Percentiles rank a stretch among this genome's conserved stretches.
phyloP scores from a whole-genome alignment of 306 rosid species.

The Castanea sativa region DNA sequence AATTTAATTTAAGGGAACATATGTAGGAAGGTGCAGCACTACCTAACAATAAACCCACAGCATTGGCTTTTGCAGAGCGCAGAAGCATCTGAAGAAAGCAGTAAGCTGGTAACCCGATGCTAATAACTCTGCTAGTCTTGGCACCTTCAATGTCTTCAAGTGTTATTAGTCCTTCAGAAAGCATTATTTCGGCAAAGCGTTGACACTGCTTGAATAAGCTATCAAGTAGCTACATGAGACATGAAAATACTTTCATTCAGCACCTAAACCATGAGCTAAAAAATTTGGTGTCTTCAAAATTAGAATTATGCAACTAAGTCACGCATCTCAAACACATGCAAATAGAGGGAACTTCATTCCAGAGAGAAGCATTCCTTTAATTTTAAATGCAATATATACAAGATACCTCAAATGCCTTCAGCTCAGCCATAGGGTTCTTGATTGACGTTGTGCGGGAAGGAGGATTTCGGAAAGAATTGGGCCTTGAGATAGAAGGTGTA shows the following conservation, averaged over 20 bases:
- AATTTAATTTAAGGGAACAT: not conserved
- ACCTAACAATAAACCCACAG: slow-evolving; percentile 67
- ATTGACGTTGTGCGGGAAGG: slow-evolving; percentile 56
- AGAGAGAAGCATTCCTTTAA: not conserved
- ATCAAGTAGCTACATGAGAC: slow-evolving; percentile 62
- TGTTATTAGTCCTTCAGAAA: slow-evolving; percentile 73
- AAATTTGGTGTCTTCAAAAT: not conserved
- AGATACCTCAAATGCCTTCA: slow-evolving; percentile 81
- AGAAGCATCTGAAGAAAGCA: slow-evolving; percentile 68
- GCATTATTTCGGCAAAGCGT: slow-evolving; percentile 54
- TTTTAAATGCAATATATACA: not conserved
- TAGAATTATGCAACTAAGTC: not conserved
- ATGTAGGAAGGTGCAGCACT: slow-evolving; percentile 23
- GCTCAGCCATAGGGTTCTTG: slow-evolving; percentile 53
- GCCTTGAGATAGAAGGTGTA: slow-evolving; percentile 49
- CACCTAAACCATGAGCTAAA: slow-evolving; percentile 6
- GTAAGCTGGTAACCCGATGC: slow-evolving; percentile 85
- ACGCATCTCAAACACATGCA: slow-evolving; percentile 1
- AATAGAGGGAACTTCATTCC: not conserved
- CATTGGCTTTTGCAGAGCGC: slow-evolving; percentile 71
- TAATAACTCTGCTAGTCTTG: slow-evolving; percentile 62
- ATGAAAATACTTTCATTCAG: slow-evolving; percentile 29
- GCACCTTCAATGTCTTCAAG: slow-evolving; percentile 68
- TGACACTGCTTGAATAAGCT: slow-evolving; percentile 60
- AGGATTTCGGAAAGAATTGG: slow-evolving; percentile 43